These are phyloP conservation scores for Penicillium paxilli DNA, from an alignment of 495 filamentous ascomycete genomes.

Conservation along the genomic window DNA sequence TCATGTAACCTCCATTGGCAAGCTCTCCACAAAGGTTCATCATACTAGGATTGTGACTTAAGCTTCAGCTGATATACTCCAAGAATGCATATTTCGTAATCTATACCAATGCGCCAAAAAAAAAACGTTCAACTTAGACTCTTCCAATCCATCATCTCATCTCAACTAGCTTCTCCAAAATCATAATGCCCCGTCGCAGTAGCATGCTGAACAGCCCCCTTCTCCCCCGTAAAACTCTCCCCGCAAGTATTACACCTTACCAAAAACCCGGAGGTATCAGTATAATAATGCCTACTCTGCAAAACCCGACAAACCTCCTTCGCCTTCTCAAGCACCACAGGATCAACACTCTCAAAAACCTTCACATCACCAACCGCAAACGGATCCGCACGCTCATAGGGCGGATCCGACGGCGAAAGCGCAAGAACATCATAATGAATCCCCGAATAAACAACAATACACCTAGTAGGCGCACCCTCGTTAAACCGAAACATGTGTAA, in stretches of 20 bases:
- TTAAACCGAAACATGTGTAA: slow-evolving; percentile 76
- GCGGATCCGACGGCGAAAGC: slow-evolving; percentile 63
- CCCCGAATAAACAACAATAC: slow-evolving; percentile 87
- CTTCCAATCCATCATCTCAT: no score
- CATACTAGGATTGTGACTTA: no score
- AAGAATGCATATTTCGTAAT: not conserved
- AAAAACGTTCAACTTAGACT: no score
- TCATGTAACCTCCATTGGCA: no score
- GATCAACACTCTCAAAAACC: slow-evolving; percentile 70
- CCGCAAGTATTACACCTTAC: slow-evolving; percentile 78
- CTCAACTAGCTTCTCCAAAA: slow-evolving; percentile 64
- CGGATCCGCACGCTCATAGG: slow-evolving; percentile 54
- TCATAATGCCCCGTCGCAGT: slow-evolving; percentile 64
- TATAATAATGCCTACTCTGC: slow-evolving; percentile 78
- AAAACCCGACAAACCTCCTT: slow-evolving; percentile 70
- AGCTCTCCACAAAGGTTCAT: no score
- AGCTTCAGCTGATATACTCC: not conserved
- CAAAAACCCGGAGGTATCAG: slow-evolving; percentile 81
- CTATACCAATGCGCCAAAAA: no score
- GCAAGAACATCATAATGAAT: slow-evolving; percentile 96
- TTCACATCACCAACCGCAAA: slow-evolving; percentile 74
- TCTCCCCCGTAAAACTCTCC: slow-evolving; percentile 72
- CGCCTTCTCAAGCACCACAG: slow-evolving; percentile 67
- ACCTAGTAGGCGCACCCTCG: slow-evolving; percentile 66
- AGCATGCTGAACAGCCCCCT: slow-evolving; percentile 67